These are phyloP conservation scores for Tolypocladium capitatum DNA, from an alignment of 2,329 filamentous ascomycete genomes.

Conservation along the genomic window DNA sequence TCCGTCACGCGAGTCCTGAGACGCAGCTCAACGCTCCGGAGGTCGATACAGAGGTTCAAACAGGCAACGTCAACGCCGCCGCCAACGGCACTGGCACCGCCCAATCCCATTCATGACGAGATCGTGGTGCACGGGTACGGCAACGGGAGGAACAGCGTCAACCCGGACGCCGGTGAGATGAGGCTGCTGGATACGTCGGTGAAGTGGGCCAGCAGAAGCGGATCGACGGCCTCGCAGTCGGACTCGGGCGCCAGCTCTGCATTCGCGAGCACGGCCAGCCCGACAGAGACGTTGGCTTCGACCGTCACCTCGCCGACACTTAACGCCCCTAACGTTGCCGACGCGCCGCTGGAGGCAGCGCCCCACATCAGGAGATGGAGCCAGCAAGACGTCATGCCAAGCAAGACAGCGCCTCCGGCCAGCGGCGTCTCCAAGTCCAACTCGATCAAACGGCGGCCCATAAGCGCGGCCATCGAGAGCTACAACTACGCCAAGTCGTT, in stretches of 20 bases:
- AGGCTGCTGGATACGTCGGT: slow-evolving; percentile 2
- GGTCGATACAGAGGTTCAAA: slow-evolving; percentile 19
- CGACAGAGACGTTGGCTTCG: slow-evolving; percentile 12
- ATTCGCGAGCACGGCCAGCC: slow-evolving; percentile 14
- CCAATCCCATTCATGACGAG: slow-evolving; percentile 27
- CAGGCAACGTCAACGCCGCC: slow-evolving; percentile 8
- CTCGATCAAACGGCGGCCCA: slow-evolving; percentile 12
- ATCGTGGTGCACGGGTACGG: slow-evolving; percentile 41
- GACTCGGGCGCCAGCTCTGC: slow-evolving; percentile 10
- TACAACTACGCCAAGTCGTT: slow-evolving; percentile 13
- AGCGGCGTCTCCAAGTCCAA: slow-evolving; percentile 1
- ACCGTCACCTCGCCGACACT: slow-evolving; percentile 13
- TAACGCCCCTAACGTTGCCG: slow-evolving; percentile 4
- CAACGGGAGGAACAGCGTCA: slow-evolving; percentile 33
- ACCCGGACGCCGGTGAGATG: slow-evolving; percentile 6
- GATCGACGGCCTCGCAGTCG: slow-evolving; percentile 14
- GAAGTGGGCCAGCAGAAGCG: slow-evolving; percentile 10
- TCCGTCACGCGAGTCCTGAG: slow-evolving; percentile 17
- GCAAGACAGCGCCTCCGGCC: slow-evolving; percentile 4
- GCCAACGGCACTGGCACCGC: slow-evolving; percentile 5
- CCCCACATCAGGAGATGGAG: slow-evolving; percentile 13
- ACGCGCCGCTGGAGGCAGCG: slow-evolving; percentile 7
- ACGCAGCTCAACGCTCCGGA: slow-evolving; percentile 20
- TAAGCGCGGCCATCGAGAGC: slow-evolving; percentile 15
- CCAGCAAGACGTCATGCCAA: slow-evolving; percentile 14